Base-by-base conservation (phyloP, 2,329 filamentous ascomycete species). In the Clonostachys byssicola region DNA sequence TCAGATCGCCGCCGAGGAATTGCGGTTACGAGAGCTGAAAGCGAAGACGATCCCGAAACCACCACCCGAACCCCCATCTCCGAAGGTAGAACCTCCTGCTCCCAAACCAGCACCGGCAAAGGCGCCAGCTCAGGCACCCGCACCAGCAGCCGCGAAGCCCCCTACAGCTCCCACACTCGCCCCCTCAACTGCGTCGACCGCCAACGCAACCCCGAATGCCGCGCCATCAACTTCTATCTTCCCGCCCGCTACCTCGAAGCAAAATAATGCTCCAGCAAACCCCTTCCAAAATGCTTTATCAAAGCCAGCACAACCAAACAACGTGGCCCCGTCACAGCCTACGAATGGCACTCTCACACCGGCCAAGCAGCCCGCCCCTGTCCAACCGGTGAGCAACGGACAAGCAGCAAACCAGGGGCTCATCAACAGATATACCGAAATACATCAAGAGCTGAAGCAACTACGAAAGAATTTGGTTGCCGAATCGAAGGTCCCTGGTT, bases 381-480 rank as follows among this genome's bases (percentile, higher is more conserved):
- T 30, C 23, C 23, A 30, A 30, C 9, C 23, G 23, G 23, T 30
- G 23, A 30, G 8, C 23, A 30, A 30, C 23, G 23, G 23, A 1
- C 23, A 30, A 10, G 9, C 23, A 4, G 23, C 23, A 30, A 30
- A 30, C 23, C 23, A 30, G 10, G 23, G 9, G 23, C 23, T 30
- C 9, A 30, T 30, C 23, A 10, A 30, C 23, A 68, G 73, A 47
- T 77, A 81, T 51, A 51, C 65, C 3, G 64, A 75, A 47, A 80
- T 94, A 23, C 88, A 92, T 59, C 73, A 80, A 50, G 80, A 79
- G 39, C 73, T 95, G 20, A 95, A 83, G 56, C 73, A 74, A 47
- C 69, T 83, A 14, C 75, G 92, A 16, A 92, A 79, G 49, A 73
- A 77, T 35, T 67, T 83, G 9, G 73, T 84, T 54, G 73, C 73